phyloP scores from a whole-genome alignment of 306 rosid species.

The Cicer bijugum region DNA sequence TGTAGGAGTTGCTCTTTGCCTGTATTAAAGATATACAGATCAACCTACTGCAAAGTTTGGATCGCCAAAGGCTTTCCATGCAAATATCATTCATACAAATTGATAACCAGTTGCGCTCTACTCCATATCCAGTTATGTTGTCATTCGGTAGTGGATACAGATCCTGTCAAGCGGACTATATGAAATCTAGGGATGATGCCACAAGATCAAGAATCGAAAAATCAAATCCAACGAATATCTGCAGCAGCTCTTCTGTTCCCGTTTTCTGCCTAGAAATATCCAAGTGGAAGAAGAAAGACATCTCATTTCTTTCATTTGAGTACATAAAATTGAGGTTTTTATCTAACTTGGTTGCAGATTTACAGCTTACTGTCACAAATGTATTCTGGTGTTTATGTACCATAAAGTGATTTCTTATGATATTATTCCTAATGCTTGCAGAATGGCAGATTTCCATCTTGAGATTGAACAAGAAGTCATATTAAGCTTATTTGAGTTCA shows the following conservation, averaged over 20 bases:
- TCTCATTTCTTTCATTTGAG: slow-evolving; percentile 83
- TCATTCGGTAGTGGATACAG: slow-evolving; percentile 69
- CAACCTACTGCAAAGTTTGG: slow-evolving; percentile 80
- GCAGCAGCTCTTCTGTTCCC: slow-evolving; percentile 61
- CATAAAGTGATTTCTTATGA: slow-evolving; percentile 28
- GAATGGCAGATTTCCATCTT: slow-evolving; percentile 82
- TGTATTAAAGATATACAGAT: slow-evolving; percentile 67
- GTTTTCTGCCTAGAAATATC: slow-evolving; percentile 72
- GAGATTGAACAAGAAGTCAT: slow-evolving; percentile 94
- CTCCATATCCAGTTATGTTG: slow-evolving; percentile 91
- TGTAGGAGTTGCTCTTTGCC: slow-evolving; percentile 84
- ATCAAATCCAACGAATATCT: slow-evolving; percentile 49
- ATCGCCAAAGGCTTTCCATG: slow-evolving; percentile 74
- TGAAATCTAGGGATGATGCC: slow-evolving; percentile 54
- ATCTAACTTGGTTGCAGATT: slow-evolving; percentile 40
- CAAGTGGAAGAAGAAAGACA: slow-evolving; percentile 94
- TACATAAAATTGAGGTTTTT: slow-evolving; percentile 79
- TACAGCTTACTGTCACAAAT: slow-evolving; percentile 8
- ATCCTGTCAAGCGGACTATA: slow-evolving; percentile 49
- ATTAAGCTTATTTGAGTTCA: slow-evolving; percentile 80
- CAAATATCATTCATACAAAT: slow-evolving; percentile 74
- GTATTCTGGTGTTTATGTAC: slow-evolving; percentile 13
- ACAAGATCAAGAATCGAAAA: slow-evolving; percentile 54
- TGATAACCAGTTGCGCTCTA: slow-evolving; percentile 87
- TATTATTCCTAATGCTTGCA: slow-evolving; percentile 58